Base-by-base conservation (phyloP, 2,329 filamentous ascomycete species). In the Trichoderma pleuroti region DNA sequence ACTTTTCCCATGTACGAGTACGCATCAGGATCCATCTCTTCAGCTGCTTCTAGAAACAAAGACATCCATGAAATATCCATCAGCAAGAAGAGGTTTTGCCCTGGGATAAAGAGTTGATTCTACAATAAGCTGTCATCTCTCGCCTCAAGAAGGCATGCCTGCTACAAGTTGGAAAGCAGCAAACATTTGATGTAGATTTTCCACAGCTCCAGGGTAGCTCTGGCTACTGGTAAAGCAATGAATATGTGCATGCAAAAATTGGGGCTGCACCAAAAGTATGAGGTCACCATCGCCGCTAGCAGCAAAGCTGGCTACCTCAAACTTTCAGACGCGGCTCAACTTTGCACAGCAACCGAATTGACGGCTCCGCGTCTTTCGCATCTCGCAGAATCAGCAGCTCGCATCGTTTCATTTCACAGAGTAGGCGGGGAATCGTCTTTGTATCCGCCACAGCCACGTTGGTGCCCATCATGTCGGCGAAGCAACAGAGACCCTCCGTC, bases 401-500 rank as follows among this genome's bases (percentile, higher is more conserved):
- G 21, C 2, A 21, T 52, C 8, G 6, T 10, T 32, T 18, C 16
- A 16, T 16, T 28, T 16, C 11, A 16, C 39, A 30, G 39, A 52
- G 21, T 18, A 52, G 39, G 9, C 28, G 9, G 36, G 49, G n/a
- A 14, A 34, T 57, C 21, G 28, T 4, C 12, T 21, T 26, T 39
- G n/a, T 26, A 18, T 57, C 21, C 46, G 30, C 12, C n/a, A 11
- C 6, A 32, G 66, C 56, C 28, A 5, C 56, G 56, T 26, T 39
- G 26, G 21, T 52, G 39, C 26, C 42, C 56, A 68, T 28, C 66
- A 85, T 85, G 83, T 79, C 82, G 73, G 81, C 83, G 28, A 76
- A 78, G 66, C 90, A 89, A 78, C 84, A 87, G 76, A 84, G 86
- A 18, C 87, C 87, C n/a, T 89, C 88, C 66, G 87, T 90, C 72